Evolutionary conservation across 2,329 filamentous ascomycete genomes (phyloP).

Genomic region (Zymoseptoria ardabiliae): DNA sequence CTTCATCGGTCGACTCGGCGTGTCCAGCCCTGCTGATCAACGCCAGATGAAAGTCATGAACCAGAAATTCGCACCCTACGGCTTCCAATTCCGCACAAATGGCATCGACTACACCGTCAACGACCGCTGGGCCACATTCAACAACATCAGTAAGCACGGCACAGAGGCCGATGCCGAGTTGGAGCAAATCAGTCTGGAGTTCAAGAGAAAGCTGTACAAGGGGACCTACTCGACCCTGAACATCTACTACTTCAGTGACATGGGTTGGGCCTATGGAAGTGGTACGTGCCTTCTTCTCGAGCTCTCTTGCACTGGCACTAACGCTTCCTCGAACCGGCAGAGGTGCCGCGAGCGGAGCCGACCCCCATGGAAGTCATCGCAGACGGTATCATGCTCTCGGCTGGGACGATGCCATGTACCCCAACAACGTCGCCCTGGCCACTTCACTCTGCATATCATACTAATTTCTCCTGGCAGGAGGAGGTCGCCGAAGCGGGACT

Average conservation of each 20-base stretch:
- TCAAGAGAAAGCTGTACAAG: not conserved
- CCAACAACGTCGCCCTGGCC: not conserved
- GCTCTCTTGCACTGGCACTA: not conserved
- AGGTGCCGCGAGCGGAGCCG: too few species aligned
- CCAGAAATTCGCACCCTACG: conserved; percentile 37
- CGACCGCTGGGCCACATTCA: not conserved
- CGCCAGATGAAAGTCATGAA: conserved; percentile 26
- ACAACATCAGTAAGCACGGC: conserved; percentile 38
- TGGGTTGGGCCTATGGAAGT: not conserved
- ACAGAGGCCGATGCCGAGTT: not conserved
- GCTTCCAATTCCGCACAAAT: conserved; percentile 38
- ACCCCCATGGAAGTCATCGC: not conserved
- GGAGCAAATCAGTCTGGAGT: not conserved
- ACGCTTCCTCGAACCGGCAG: not conserved
- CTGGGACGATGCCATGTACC: not conserved
- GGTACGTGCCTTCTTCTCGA: not conserved
- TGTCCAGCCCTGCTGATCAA: not conserved
- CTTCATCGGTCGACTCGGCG: not conserved
- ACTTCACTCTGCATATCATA: not conserved
- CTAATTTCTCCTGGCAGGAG: not conserved
- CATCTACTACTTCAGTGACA: not conserved
- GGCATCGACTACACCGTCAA: not conserved
- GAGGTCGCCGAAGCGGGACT: conserved; percentile 17
- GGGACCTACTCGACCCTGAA: not conserved
- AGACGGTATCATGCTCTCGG: not conserved